phyloP scores from a whole-genome alignment of 371 early-diverging fungal species.

The Nematocida ironsii region DNA sequence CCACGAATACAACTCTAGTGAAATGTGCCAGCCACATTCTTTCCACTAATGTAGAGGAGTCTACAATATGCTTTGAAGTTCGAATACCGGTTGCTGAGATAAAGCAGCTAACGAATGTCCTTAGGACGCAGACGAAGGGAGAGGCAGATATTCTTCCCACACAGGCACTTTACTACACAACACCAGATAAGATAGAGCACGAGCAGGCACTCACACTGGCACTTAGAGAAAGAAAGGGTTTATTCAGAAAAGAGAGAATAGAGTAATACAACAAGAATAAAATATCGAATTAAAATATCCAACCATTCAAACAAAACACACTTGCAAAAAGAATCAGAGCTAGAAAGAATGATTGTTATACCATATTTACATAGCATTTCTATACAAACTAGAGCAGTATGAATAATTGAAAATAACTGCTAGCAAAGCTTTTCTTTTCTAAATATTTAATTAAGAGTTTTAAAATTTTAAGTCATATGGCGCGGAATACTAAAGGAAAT shows the following conservation, averaged over 20 bases:
- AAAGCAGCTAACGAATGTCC: background rate
- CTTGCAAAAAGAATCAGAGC: too few species aligned
- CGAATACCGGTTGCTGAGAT: slow-evolving; percentile 37
- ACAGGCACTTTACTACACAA: background rate
- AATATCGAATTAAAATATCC: too few species aligned
- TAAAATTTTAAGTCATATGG: slow-evolving; percentile 11
- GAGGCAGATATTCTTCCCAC: slow-evolving; percentile 33
- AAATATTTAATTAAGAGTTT: slow-evolving; percentile 1
- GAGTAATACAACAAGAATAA: background rate
- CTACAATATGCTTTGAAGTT: background rate
- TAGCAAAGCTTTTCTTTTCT: background rate
- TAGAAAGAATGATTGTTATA: too few species aligned
- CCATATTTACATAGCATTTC: too few species aligned
- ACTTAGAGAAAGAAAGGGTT: slow-evolving; percentile 47
- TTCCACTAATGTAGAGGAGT: background rate
- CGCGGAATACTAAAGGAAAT: background rate
- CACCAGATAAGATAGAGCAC: slow-evolving; percentile 21
- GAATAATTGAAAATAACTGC: background rate
- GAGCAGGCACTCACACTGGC: slow-evolving; percentile 1
- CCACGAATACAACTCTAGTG: background rate
- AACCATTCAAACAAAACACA: too few species aligned
- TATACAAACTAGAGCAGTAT: too few species aligned
- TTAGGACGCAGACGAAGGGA: slow-evolving; percentile 32
- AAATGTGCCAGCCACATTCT: slow-evolving; percentile 1
- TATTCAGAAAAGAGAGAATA: slow-evolving; percentile 34